Conservation (phyloP, 148 eudicot species). For the Linanthus parryae region DNA sequence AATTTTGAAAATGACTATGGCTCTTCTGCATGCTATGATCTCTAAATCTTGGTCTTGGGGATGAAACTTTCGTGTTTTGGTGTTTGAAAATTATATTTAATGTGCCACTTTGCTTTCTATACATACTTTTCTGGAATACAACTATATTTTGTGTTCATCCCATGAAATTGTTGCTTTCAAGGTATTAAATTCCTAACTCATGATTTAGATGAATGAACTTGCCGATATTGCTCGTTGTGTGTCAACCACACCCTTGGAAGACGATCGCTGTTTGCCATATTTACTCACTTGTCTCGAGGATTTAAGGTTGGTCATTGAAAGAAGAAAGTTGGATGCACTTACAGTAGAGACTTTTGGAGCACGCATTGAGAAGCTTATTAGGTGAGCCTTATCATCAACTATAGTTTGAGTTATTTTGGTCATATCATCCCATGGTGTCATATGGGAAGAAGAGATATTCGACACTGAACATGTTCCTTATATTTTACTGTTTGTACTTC, state of each 20-base stretch:
- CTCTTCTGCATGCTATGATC: too few relatives aligned
- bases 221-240: constrained; percentile 95
- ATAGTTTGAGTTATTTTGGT: too few relatives aligned
- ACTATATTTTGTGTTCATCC: neutral
- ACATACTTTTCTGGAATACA: too few relatives aligned
- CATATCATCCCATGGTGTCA: too few relatives aligned
- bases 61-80: too few relatives aligned
- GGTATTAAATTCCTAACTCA: constrained; percentile 11
- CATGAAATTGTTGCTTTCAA: constrained; percentile 5
- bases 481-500: neutral
- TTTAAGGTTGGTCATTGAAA: constrained; percentile 66
- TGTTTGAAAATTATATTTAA: too few relatives aligned
- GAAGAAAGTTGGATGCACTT: constrained; percentile 81
- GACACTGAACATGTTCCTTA: too few relatives aligned
- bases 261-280: constrained; percentile 68
- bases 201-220: constrained; percentile 86
- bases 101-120: too few relatives aligned
- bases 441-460: too few relatives aligned
- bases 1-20: too few relatives aligned
- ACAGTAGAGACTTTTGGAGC: constrained; percentile 97
- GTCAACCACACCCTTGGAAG: constrained; percentile 74
- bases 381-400: constrained; percentile 65
- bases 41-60: too few relatives aligned
- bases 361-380: constrained; percentile 90
- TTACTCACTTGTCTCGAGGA: constrained; percentile 89